Conservation (phyloP, 345 rosid species). For the Adansonia digitata region DNA sequence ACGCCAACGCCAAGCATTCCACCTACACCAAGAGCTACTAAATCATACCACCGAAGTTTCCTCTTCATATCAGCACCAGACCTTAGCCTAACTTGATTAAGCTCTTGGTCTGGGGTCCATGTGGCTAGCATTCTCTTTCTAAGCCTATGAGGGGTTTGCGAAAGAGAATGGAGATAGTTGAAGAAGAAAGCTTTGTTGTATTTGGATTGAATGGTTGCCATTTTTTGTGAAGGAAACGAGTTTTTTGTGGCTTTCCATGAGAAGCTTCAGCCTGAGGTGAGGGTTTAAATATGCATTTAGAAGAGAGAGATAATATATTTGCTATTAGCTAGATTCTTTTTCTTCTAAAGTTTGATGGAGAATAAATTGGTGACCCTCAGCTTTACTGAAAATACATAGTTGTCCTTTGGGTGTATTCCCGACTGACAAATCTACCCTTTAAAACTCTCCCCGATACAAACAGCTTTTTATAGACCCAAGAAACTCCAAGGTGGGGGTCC, state of each 20-base stretch:
- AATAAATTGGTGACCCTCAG: constrained; percentile 23
- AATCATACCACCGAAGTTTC: constrained; percentile 75
- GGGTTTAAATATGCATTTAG: constrained; percentile 33
- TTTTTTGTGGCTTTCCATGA: constrained; percentile 24
- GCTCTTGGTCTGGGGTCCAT: constrained; percentile 90
- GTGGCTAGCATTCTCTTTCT: constrained; percentile 84
- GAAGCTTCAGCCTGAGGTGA: constrained; percentile 30
- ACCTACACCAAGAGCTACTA: constrained; percentile 85
- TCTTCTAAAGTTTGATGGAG: constrained; percentile 28
- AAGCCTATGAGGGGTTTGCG: constrained; percentile 78
- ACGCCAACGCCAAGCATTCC: constrained; percentile 98
- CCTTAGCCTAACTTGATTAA: constrained; percentile 74
- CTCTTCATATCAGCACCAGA: constrained; percentile 97
- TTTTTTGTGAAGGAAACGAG: constrained; percentile 13
- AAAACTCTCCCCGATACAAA: neutral
- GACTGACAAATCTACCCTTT: constrained; percentile 16
- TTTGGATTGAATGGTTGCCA: constrained; percentile 27
- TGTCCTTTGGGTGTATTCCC: neutral
- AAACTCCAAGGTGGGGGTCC: constrained; percentile 24
- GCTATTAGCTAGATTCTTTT: constrained; percentile 26
- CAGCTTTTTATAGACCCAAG: constrained; percentile 33
- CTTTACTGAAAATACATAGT: constrained; percentile 24
- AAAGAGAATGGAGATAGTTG: constrained; percentile 57
- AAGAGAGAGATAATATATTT: constrained; percentile 8
- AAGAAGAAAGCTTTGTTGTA: constrained; percentile 25